Conservation (phyloP, 2,329 filamentous ascomycete genomes). For the Coniochaeta sp. region DNA sequence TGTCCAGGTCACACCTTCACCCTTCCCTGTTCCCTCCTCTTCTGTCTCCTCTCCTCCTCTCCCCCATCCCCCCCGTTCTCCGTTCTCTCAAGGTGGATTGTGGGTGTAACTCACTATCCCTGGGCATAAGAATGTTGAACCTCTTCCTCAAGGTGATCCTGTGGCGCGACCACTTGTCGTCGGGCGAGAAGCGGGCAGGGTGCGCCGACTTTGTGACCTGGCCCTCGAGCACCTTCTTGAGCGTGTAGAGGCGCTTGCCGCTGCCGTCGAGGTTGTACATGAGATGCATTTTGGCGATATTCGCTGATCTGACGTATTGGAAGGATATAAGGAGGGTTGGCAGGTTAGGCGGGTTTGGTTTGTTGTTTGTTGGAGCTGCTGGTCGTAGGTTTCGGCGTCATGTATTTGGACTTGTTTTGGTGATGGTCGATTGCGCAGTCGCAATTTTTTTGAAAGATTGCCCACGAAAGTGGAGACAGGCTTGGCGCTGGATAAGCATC, state of each 20-base stretch:
- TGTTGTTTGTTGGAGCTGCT: no score
- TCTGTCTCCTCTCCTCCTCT: not conserved
- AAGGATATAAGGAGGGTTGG: not conserved
- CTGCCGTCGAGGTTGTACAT: conserved; percentile 78
- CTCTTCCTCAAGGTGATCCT: conserved; percentile 91
- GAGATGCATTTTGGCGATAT: conserved; percentile 45
- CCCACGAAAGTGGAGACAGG: no score
- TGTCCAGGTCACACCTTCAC: no score
- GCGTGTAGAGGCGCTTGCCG: conserved; percentile 89
- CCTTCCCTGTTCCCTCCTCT: not conserved
- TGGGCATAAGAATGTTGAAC: conserved; percentile 71
- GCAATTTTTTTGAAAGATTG: no score
- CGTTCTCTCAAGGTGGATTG: conserved; percentile 5
- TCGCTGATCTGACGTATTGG: not conserved
- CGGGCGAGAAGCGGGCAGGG: conserved; percentile 91
- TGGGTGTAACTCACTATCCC: conserved; percentile 51
- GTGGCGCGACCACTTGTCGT: conserved; percentile 98
- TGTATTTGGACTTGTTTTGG: no score
- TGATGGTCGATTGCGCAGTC: no score
- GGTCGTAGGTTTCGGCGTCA: no score
- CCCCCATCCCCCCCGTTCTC: no score
- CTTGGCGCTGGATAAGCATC: no score
- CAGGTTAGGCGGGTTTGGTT: not conserved
- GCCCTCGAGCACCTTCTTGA: conserved; percentile 80
- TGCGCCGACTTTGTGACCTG: conserved; percentile 94